Percentiles rank a stretch among this genome's conserved stretches.
These are phyloP conservation scores for Leonotis leonurus DNA, from an alignment of 257 asterid genomes.

Conservation along the genomic window DNA sequence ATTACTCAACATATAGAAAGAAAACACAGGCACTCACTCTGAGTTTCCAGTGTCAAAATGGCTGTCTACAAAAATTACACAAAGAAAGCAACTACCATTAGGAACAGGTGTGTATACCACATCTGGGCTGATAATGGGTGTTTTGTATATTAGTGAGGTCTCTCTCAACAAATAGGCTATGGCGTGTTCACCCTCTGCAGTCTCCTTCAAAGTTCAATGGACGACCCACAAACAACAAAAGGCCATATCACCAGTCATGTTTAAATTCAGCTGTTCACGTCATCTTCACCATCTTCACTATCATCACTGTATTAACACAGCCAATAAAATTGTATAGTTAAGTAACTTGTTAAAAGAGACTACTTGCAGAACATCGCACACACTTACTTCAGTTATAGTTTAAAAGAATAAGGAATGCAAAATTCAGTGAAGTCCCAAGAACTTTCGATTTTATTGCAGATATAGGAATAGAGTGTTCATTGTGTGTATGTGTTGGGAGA, in stretches of 20 bases:
- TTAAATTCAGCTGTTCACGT: conserved; percentile 28
- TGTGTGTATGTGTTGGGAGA: too few relatives aligned
- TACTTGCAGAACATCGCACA: neutral
- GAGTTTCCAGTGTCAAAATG: conserved; percentile 30
- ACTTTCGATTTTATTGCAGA: neutral
- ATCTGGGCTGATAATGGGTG: neutral
- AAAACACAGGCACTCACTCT: conserved; percentile 28
- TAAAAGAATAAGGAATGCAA: too few relatives aligned
- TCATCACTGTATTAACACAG: conserved; percentile 58
- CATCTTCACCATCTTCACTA: conserved; percentile 60
- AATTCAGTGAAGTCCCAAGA: too few relatives aligned
- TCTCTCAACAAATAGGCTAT: neutral
- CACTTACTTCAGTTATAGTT: neutral
- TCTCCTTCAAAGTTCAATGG: too few relatives aligned
- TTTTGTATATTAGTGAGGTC: conserved; percentile 3
- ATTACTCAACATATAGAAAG: conserved; percentile 11
- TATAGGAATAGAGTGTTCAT: neutral
- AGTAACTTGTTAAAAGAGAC: too few relatives aligned
- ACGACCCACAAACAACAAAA: neutral
- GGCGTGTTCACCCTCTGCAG: neutral
- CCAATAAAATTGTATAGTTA: neutral
- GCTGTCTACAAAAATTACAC: conserved; percentile 10
- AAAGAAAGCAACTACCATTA: neutral
- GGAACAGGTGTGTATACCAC: conserved; percentile 1
- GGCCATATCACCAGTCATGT: neutral